These are phyloP conservation scores for Phlyctochytrium planicorne DNA, from an alignment of 192 early-diverging fungal genomes.

Conservation along the genomic window DNA sequence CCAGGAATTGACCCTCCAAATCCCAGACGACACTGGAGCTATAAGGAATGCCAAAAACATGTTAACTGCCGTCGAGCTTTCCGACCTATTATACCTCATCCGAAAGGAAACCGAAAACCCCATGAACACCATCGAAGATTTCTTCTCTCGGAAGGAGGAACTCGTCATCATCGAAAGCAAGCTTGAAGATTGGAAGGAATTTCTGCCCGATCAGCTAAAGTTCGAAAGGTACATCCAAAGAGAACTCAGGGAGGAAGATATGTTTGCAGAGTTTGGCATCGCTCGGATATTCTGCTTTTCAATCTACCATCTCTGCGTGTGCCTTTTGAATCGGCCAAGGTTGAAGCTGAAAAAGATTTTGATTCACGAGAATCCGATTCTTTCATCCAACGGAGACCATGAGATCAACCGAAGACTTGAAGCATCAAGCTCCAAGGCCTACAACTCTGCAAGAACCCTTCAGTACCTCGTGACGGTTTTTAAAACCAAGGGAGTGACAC, in stretches of 20 bases:
- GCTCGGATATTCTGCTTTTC: not conserved
- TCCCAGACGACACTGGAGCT: not conserved
- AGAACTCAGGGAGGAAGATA: not conserved
- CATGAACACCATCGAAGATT: not conserved
- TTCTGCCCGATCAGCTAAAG: not conserved
- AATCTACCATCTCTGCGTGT: not conserved
- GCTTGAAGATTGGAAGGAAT: not conserved
- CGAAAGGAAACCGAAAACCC: not conserved
- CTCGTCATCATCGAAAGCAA: not conserved
- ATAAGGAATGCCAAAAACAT: no score
- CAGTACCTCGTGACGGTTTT: not conserved
- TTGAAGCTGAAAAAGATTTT: not conserved
- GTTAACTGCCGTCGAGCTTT: not conserved
- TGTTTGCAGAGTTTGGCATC: not conserved
- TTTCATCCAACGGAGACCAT: not conserved
- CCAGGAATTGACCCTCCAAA: not conserved
- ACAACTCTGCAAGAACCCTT: not conserved
- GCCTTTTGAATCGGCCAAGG: not conserved
- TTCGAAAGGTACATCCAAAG: not conserved
- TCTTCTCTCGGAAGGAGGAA: not conserved
- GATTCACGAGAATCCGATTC: not conserved
- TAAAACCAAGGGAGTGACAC: not conserved
- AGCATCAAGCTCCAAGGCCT: not conserved
- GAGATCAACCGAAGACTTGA: not conserved
- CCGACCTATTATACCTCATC: not conserved